Base-by-base conservation (phyloP, 176 grass and related monocot species). In the Melocanna baccifera region DNA sequence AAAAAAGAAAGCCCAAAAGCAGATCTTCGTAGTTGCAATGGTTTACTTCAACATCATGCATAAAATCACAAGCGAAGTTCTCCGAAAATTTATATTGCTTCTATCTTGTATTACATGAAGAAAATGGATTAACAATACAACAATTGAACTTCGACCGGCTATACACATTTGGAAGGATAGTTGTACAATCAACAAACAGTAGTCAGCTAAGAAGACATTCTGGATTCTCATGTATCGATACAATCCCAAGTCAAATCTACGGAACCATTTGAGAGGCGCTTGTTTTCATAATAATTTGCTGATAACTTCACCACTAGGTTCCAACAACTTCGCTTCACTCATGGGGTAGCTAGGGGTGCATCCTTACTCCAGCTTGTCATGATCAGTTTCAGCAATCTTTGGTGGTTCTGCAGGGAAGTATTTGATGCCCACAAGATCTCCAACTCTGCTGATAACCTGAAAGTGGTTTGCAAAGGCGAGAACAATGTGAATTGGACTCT, bases 401-500 rank as follows among this genome's bases (percentile, higher is more conserved):
- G 88, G 91, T 40, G 89, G 87, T 30, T 97, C 91, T 28, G 28
- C 76, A 0, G 91, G 89, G 63, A 96, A 96, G 69, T 96, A 96
- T 61, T 96, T 96, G 87, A 93, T 91, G 47, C 86, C 91, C 7
- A 93, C 85, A 77, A 93, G 91, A 81, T 93, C 84, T 12, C 94
- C 91, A 72, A 96, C 94, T 81, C 90, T 90, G 69, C 94, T 96
- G 69, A 96, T 90, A 80, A 93, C 91, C 91, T 96, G 74, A 70
- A 88, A 69, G 29, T 37, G 6, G 2, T 55, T 82, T 57, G 69
- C 68, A 65, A 58, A 42, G 46, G 68, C 11, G 20, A 39, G 9
- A 29, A 70, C 50, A 67, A 86, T n/a, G 37, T 82, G 22, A 82
- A 76, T 22, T 42, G 25, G 9, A 52, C 22, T 77, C 26, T 63